Evolutionary conservation across 2,329 filamentous ascomycete genomes (phyloP).

Genomic region (Alternaria novae-zelandiae): DNA sequence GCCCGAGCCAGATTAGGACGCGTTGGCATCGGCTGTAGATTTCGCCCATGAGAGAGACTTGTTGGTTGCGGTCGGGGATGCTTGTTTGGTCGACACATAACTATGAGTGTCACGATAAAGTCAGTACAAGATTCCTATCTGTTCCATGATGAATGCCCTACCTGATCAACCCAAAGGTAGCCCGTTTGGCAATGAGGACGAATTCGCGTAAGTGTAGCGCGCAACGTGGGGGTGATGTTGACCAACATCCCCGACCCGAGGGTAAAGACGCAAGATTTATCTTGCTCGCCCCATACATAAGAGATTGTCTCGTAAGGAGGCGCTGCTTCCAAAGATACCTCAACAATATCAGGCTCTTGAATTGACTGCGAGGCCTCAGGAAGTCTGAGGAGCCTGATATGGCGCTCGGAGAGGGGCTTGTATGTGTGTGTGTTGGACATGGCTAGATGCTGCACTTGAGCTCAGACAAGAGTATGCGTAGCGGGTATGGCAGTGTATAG

Average conservation of each 20-base stretch:
- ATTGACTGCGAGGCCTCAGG: too few relatives aligned
- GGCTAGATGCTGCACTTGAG: too few relatives aligned
- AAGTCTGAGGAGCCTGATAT: too few relatives aligned
- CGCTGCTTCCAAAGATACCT: neutral
- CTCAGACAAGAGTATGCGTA: too few relatives aligned
- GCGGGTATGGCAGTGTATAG: too few relatives aligned
- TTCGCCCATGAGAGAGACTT: neutral
- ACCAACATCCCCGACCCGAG: neutral
- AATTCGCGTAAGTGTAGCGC: neutral
- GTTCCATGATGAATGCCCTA: neutral
- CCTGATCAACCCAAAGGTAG: neutral
- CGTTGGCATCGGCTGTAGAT: neutral
- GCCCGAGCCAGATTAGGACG: neutral
- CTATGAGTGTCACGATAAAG: neutral
- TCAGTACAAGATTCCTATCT: fast-evolving
- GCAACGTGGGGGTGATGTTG: neutral
- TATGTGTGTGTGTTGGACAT: too few relatives aligned
- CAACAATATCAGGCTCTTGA: too few relatives aligned
- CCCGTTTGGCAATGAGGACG: neutral
- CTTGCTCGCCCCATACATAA: neutral
- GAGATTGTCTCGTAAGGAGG: neutral
- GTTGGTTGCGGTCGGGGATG: neutral
- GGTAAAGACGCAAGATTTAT: neutral
- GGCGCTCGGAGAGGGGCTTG: too few relatives aligned
- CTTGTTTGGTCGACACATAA: neutral